Conservation (phyloP, 2,329 filamentous ascomycete species). For the Xylariales sp. region DNA sequence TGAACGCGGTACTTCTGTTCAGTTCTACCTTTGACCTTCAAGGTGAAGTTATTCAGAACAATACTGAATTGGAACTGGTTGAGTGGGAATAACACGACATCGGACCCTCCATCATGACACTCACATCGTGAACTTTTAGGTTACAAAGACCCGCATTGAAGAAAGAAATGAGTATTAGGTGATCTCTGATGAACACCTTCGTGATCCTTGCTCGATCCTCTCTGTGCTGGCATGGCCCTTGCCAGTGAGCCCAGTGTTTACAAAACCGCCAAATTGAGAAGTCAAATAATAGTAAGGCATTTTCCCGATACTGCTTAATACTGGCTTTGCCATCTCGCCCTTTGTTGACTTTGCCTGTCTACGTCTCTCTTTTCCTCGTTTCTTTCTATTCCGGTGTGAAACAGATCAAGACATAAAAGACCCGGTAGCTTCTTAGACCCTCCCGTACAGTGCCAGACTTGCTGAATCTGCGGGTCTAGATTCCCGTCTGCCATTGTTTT, state of each 20-base stretch:
- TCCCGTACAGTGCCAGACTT: constrained; percentile 1
- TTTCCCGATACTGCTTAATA: constrained; percentile 14
- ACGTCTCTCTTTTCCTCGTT: constrained; percentile 14
- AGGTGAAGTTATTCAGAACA: no score
- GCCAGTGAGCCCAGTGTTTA: constrained; percentile 7
- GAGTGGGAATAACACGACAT: no score
- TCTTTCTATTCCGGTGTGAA: constrained; percentile 15
- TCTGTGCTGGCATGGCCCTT: constrained; percentile 14
- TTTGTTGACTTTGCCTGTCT: constrained; percentile 11
- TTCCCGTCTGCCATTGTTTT: constrained; percentile 12
- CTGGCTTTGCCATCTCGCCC: constrained; percentile 13
- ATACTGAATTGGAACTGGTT: no score
- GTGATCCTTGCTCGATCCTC: constrained; percentile 6
- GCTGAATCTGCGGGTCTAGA: constrained; percentile 16
- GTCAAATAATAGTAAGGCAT: constrained; percentile 1
- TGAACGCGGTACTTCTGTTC: no score
- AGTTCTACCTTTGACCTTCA: no score
- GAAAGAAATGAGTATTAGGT: no score
- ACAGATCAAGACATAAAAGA: constrained; percentile 16
- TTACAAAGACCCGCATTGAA: no score
- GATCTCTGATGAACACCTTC: neutral
- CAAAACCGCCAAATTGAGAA: constrained; percentile 7
- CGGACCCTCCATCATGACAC: no score
- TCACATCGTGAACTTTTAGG: no score
- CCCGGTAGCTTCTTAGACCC: constrained; percentile 7